Percentiles rank a stretch among this genome's conserved stretches.
Conservation (phyloP, 306 rosid species). For the Chamaecrista fasciculata region DNA sequence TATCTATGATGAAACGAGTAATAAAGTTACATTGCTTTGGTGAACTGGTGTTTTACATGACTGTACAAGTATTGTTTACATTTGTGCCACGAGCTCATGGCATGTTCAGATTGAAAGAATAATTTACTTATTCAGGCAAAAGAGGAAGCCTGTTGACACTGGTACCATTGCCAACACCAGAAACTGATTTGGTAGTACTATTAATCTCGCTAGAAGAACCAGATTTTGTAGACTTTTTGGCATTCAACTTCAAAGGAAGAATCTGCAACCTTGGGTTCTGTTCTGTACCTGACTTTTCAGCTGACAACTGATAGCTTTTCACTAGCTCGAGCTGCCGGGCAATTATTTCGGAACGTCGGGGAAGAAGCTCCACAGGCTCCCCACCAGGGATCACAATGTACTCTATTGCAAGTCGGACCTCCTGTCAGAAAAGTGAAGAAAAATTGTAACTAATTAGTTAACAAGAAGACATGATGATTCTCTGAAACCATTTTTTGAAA, state of each 20-base stretch:
- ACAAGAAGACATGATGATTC: too few relatives aligned
- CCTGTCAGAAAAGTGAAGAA: slow-evolving; percentile 45
- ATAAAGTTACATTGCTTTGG: not conserved
- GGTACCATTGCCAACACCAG: slow-evolving; percentile 43
- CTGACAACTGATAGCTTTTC: slow-evolving; percentile 84
- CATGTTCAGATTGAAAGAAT: slow-evolving; percentile 34
- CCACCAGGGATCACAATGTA: slow-evolving; percentile 99
- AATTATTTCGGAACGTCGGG: slow-evolving; percentile 84
- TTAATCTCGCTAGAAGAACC: slow-evolving; percentile 40
- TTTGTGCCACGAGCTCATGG: slow-evolving; percentile 38
- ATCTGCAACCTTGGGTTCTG: slow-evolving; percentile 94
- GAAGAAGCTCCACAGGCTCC: slow-evolving; percentile 97
- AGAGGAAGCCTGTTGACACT: slow-evolving; percentile 67
- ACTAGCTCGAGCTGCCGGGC: slow-evolving; percentile 93
- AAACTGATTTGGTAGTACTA: slow-evolving; percentile 32
- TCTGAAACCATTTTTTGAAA: not conserved
- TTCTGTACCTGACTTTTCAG: slow-evolving; percentile 87
- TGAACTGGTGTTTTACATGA: slow-evolving; percentile 44
- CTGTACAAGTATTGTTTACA: slow-evolving; percentile 49
- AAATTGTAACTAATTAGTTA: too few relatives aligned
- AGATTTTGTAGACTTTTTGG: slow-evolving; percentile 49
- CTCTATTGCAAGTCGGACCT: slow-evolving; percentile 97
- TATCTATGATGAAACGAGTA: not conserved
- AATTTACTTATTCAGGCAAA: slow-evolving; percentile 54
- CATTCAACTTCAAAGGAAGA: slow-evolving; percentile 69